Evolutionary conservation across 2,329 filamentous ascomycete species (phyloP).

Genomic region (Aspergillus fischeri): DNA sequence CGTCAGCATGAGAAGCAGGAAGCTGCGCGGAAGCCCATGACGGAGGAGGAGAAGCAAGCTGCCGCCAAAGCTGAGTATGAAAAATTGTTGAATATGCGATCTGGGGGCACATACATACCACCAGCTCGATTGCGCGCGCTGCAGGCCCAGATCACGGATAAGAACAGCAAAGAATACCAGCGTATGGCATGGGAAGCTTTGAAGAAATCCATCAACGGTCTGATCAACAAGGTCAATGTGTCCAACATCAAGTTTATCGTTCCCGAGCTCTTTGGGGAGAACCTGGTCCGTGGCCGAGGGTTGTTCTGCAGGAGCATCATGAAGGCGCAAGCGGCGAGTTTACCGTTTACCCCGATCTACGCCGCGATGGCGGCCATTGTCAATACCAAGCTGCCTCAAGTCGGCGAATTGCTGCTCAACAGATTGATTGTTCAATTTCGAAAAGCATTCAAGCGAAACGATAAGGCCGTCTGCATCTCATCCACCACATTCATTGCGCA

Average conservation of each 20-base stretch:
- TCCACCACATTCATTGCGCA: conserved; percentile 94
- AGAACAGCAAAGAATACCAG: conserved; percentile 93
- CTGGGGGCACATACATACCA: conserved; percentile 93
- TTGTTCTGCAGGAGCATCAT: conserved; percentile 95
- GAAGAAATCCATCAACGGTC: conserved; percentile 97
- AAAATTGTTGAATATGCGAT: conserved; percentile 86
- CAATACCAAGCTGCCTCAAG: conserved; percentile 93
- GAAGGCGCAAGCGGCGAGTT: conserved; percentile 94
- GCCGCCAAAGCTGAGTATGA: conserved; percentile 90
- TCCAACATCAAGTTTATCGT: conserved; percentile 98
- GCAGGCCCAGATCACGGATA: conserved; percentile 95
- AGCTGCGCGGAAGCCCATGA: conserved; percentile 49
- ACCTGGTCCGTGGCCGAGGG: conserved; percentile 83
- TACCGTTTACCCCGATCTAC: conserved; percentile 95
- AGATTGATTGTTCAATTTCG: conserved; percentile 87
- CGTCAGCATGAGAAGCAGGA: conserved; percentile 49
- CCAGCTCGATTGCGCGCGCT: conserved; percentile 85
- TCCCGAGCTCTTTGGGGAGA: conserved; percentile 92
- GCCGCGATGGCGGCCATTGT: conserved; percentile 94
- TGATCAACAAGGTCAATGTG: conserved; percentile 99
- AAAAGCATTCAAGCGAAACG: conserved; percentile 92
- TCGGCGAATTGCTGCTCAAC: conserved; percentile 84
- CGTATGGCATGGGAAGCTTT: conserved; percentile 98
- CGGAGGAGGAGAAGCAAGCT: conserved; percentile 80
- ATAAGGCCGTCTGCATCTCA: conserved; percentile 91